A percentile compares a stretch with the other conserved stretches of the same genome.
Conservation (phyloP, 352 stramenopile species). For the Globisporangium nodosum region DNA sequence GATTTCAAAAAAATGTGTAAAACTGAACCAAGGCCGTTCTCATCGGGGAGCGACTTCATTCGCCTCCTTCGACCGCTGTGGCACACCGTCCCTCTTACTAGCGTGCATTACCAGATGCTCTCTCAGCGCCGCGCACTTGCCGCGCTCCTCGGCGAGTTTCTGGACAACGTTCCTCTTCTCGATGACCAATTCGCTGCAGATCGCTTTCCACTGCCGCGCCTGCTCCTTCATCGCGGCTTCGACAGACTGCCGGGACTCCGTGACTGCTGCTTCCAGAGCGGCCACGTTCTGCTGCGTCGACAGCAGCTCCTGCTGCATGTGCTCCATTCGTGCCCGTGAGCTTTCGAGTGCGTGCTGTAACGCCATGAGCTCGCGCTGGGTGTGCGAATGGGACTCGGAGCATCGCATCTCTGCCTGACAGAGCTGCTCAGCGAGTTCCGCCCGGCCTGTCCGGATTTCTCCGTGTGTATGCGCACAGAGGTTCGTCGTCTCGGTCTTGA, state of each 20-base stretch:
- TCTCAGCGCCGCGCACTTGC: constrained; percentile 36
- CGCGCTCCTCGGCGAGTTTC: constrained; percentile 40
- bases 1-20: not conserved
- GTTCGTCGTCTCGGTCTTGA: constrained; percentile 37
- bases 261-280: constrained; percentile 18
- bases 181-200: constrained; percentile 35
- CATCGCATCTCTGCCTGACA: constrained; percentile 14
- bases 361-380: constrained; percentile 13
- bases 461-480: constrained; percentile 28
- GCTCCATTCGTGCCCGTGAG: constrained; percentile 18
- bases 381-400: constrained; percentile 7
- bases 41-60: not conserved
- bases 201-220: constrained; percentile 31
- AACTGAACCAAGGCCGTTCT: not conserved
- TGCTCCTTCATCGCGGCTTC: constrained; percentile 34
- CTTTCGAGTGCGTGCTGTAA: constrained; percentile 18
- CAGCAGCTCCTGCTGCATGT: constrained; percentile 25
- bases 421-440: constrained; percentile 17
- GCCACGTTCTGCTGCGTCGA: constrained; percentile 17
- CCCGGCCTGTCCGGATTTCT: constrained; percentile 21
- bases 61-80: not conserved
- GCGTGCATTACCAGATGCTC: constrained; percentile 25
- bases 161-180: constrained; percentile 39
- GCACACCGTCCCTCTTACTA: not conserved
- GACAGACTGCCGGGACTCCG: constrained; percentile 21